A percentile compares a stretch with the other conserved stretches of the same genome.
Conservation (phyloP, 2,329 filamentous ascomycete genomes). For the Alternaria gaisen region DNA sequence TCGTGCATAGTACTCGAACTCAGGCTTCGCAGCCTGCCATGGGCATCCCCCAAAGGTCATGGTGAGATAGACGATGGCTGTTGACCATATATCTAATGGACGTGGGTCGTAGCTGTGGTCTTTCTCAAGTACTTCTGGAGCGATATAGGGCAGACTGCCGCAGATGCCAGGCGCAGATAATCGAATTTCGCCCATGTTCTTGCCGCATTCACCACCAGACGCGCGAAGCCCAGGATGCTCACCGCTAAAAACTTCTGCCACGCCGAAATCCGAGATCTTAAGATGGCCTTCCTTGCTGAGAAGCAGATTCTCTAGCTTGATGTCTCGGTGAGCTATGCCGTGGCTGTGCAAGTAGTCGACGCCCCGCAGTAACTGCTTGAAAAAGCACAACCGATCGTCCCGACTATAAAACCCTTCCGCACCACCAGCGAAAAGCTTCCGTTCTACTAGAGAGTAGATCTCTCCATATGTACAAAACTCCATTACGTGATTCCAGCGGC, state of each 20-base stretch:
- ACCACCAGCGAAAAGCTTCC: slow-evolving; percentile 59
- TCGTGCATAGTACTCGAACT: slow-evolving; percentile 67
- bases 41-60: slow-evolving; percentile 76
- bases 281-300: slow-evolving; percentile 81
- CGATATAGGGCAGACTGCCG: slow-evolving; percentile 86
- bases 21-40: slow-evolving; percentile 73
- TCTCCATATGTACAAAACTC: slow-evolving; percentile 88
- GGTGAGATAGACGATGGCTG: slow-evolving; percentile 82
- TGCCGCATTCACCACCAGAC: slow-evolving; percentile 76
- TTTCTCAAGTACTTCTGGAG: slow-evolving; percentile 82
- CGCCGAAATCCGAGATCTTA: slow-evolving; percentile 92
- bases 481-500: slow-evolving; percentile 91
- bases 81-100: slow-evolving; percentile 85
- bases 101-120: slow-evolving; percentile 75
- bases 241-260: slow-evolving; percentile 84
- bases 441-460: slow-evolving; percentile 77
- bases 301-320: slow-evolving; percentile 88
- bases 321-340: slow-evolving; percentile 88
- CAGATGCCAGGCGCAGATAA: slow-evolving; percentile 82
- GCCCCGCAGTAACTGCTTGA: slow-evolving; percentile 87
- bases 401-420: slow-evolving; percentile 65
- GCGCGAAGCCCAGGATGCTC: slow-evolving; percentile 80
- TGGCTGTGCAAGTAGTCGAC: slow-evolving; percentile 82
- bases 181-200: slow-evolving; percentile 74
- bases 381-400: slow-evolving; percentile 80